These are phyloP conservation scores for Globisporangium parvum DNA, from an alignment of 352 stramenopile genomes.

Conservation along the genomic window DNA sequence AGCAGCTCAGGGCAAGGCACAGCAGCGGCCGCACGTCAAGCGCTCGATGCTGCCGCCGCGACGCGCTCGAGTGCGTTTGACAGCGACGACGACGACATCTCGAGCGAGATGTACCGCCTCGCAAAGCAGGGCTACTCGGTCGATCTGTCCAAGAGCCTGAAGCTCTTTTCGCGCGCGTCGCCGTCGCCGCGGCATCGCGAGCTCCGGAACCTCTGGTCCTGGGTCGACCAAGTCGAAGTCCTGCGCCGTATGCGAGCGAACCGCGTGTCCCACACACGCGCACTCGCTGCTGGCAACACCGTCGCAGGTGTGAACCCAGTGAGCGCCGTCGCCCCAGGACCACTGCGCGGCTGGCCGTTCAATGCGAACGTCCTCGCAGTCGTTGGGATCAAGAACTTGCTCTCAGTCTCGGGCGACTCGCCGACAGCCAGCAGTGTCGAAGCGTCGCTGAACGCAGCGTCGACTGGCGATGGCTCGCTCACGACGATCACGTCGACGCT, in stretches of 20 bases:
- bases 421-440: conserved; percentile 11
- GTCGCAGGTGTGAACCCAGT: conserved; percentile 19
- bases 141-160: conserved; percentile 67
- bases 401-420: conserved; percentile 23
- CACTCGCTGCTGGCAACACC: conserved; percentile 18
- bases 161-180: conserved; percentile 40
- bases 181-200: conserved; percentile 34
- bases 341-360: conserved; percentile 65
- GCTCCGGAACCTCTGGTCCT: conserved; percentile 67
- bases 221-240: conserved; percentile 78
- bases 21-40: conserved; percentile 28
- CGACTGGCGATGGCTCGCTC: conserved; percentile 15
- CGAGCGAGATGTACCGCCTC: conserved; percentile 65
- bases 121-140: conserved; percentile 76
- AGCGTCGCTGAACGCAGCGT: conserved; percentile 4
- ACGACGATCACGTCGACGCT: conserved; percentile 35
- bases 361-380: conserved; percentile 55
- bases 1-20: conserved; percentile 23
- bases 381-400: conserved; percentile 61
- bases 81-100: conserved; percentile 57
- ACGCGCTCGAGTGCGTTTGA: conserved; percentile 8
- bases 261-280: conserved; percentile 36
- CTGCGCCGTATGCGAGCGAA: conserved; percentile 59
- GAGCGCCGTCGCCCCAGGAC: conserved; percentile 21
- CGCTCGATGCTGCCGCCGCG: conserved; percentile 20